These are phyloP conservation scores for Nepenthes mirabilis DNA, from an alignment of 148 eudicot genomes.

Conservation along the genomic window DNA sequence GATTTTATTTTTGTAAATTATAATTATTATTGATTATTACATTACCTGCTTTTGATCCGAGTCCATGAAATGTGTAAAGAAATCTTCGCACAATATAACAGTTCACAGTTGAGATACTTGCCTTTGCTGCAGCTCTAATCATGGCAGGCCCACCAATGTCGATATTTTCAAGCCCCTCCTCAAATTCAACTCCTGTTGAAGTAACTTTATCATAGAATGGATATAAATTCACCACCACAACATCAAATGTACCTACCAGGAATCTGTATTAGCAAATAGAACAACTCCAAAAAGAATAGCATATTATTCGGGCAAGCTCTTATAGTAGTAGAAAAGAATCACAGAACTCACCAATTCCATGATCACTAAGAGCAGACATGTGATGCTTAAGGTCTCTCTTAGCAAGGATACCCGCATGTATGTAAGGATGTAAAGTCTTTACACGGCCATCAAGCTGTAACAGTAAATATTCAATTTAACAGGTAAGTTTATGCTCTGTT, in stretches of 20 bases:
- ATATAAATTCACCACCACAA: constrained; percentile 91
- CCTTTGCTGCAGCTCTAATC: constrained; percentile 99
- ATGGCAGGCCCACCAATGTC: constrained; percentile 99
- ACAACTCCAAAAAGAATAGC: background rate
- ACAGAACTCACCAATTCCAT: constrained; percentile 58
- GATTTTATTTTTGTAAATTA: too few species aligned
- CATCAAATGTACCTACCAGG: constrained; percentile 68
- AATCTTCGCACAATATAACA: background rate
- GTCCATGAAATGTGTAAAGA: background rate
- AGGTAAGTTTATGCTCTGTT: too few species aligned
- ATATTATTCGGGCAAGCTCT: too few species aligned
- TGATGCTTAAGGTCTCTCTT: constrained; percentile 83
- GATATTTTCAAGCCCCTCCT: constrained; percentile 94
- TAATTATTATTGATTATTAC: too few species aligned
- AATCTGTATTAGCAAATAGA: constrained; percentile 5
- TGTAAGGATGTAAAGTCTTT: constrained; percentile 83
- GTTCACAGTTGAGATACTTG: constrained; percentile 11
- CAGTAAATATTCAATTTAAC: background rate
- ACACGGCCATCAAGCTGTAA: constrained; percentile 99
- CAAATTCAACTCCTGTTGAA: constrained; percentile 53
- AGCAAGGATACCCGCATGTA: constrained; percentile 99
- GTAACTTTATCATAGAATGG: constrained; percentile 95
- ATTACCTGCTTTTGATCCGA: too few species aligned
- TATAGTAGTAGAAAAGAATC: background rate
- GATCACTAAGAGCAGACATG: constrained; percentile 81